Percentiles rank a stretch among this genome's conserved stretches.
Conservation (phyloP, 2,329 filamentous ascomycete genomes). For the Venturia aucupariae region DNA sequence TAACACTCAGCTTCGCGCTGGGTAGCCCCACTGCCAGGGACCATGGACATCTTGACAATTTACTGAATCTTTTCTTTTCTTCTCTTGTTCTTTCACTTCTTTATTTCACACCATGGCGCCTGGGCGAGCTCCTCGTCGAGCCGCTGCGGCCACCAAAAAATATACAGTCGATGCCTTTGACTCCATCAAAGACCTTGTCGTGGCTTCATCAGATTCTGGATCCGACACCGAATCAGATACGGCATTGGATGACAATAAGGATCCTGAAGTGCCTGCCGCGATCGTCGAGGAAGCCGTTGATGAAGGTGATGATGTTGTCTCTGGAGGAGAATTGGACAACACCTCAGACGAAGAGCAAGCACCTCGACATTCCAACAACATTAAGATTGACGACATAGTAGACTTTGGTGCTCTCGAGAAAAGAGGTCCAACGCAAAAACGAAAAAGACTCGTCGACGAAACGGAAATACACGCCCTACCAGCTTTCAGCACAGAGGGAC, state of each 20-base stretch:
- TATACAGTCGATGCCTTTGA: conserved; percentile 11
- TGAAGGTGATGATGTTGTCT: conserved; percentile 1
- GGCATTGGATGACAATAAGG: neutral
- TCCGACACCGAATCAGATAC: neutral
- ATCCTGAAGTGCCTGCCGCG: conserved; percentile 1
- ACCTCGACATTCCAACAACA: neutral
- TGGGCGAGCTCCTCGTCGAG: neutral
- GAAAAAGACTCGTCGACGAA: neutral
- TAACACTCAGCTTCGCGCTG: neutral
- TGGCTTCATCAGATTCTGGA: neutral
- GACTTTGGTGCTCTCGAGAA: neutral
- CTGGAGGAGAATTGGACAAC: neutral
- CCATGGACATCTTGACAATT: neutral
- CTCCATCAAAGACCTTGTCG: conserved; percentile 9
- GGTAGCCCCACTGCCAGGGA: neutral
- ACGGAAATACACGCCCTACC: neutral
- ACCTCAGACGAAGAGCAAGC: conserved; percentile 3
- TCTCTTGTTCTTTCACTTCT: neutral
- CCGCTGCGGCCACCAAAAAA: conserved; percentile 6
- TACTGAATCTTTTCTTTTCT: neutral
- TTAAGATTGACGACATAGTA: neutral
- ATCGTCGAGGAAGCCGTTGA: conserved; percentile 10
- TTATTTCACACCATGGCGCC: neutral
- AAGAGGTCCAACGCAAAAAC: neutral
- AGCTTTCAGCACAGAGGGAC: neutral